Conservation (phyloP, 306 rosid genomes). For the Malus sylvestris region DNA sequence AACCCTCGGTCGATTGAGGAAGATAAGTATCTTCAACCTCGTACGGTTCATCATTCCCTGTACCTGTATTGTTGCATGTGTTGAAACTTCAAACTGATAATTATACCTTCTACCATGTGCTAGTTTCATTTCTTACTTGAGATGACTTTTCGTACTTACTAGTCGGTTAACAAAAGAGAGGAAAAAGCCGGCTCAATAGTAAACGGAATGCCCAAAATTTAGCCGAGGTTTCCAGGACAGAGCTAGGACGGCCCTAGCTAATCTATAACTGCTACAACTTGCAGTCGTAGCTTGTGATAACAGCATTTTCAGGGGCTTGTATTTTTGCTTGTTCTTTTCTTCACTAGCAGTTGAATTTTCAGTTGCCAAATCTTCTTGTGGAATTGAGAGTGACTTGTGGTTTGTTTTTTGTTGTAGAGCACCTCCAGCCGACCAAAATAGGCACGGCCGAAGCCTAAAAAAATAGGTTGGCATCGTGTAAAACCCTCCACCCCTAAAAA, state of each 20-base stretch:
- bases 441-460: too few relatives aligned
- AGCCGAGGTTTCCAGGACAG: background rate
- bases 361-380: background rate
- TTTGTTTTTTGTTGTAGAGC: background rate
- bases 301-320: background rate
- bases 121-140: background rate
- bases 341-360: background rate
- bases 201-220: background rate
- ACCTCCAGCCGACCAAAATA: too few relatives aligned
- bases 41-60: background rate
- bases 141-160: background rate
- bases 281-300: background rate
- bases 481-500: too few relatives aligned
- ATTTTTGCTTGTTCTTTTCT: background rate
- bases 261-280: background rate
- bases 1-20: slow-evolving; percentile 3
- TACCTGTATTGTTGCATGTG: background rate
- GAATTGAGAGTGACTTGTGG: background rate
- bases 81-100: background rate
- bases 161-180: background rate
- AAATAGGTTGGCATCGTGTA: too few relatives aligned
- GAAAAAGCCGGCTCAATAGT: background rate
- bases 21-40: background rate
- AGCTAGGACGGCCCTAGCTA: background rate
- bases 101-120: background rate